Conservation (phyloP, 371 early-diverging fungal species). For the Mortierella sp. region DNA sequence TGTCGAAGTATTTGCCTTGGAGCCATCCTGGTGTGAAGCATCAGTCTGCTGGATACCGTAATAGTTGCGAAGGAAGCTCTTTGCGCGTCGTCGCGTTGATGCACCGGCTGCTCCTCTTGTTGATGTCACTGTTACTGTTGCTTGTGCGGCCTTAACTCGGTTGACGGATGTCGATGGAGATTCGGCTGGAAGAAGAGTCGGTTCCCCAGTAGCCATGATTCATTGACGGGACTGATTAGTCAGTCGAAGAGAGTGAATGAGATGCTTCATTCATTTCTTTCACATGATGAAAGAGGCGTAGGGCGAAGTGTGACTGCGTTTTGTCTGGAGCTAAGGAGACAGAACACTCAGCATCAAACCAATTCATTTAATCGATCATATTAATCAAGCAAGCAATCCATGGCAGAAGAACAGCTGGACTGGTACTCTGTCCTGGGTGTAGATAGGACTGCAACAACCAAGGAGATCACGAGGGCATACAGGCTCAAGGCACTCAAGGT, state of each 20-base stretch:
- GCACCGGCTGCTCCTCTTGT: neutral
- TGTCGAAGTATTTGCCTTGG: slow-evolving; percentile 14
- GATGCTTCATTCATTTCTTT: too few relatives aligned
- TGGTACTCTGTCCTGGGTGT: slow-evolving; percentile 91
- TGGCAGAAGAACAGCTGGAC: slow-evolving; percentile 60
- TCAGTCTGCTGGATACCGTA: slow-evolving; percentile 55
- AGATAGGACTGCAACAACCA: slow-evolving; percentile 76
- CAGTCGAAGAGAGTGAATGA: too few relatives aligned
- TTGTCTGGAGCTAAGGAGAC: too few relatives aligned
- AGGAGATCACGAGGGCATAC: slow-evolving; percentile 95
- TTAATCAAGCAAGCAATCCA: too few relatives aligned
- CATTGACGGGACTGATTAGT: too few relatives aligned
- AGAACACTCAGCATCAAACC: too few relatives aligned
- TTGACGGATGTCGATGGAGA: neutral
- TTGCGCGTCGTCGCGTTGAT: slow-evolving; percentile 53
- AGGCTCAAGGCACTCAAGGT: slow-evolving; percentile 87
- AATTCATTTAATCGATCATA: too few relatives aligned
- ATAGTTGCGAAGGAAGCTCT: slow-evolving; percentile 57
- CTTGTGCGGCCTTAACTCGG: neutral
- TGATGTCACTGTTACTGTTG: neutral
- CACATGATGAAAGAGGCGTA: too few relatives aligned
- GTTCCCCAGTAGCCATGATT: slow-evolving; percentile 5
- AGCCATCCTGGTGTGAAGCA: slow-evolving; percentile 12
- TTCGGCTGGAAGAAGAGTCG: neutral
- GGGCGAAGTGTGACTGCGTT: too few relatives aligned